Evolutionary conservation across 1,139 yeast genomes (phyloP), one percentile per base, ranked within the genome.

Genomic region (Hemisphaericaspora subhashii): DNA sequence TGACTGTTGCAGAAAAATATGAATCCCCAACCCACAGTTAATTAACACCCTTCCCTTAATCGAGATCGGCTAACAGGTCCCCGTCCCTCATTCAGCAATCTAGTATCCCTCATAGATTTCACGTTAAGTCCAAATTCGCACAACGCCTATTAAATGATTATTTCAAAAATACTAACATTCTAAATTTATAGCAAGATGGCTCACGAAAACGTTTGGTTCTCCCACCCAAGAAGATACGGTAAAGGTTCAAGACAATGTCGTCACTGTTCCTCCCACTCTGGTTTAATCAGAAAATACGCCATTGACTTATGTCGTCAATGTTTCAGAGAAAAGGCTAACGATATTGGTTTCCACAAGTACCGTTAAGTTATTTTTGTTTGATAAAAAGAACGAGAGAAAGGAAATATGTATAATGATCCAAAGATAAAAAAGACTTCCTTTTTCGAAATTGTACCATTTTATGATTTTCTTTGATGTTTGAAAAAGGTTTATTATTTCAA

Each of bases 211-310:
- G 96, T 92, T 83, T 94, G 98, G 98, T 92, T 77, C 85, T 90
- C 98, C 77, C 98, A 92, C 96, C 98, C 98, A 83, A 89, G 98
- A 87, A 90, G 86, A 78, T 90, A 83, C 88, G 98, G 98, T 79
- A 94, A 94, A 88, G 99, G 99, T 80, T 87, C 98, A 68, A 96
- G 99, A 83, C 94, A 86, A 79, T 90, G 98, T 83, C 95, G 98
- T 79, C 90, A 90, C 80, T 90, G 98, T 74, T 83, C 96, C 62
- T 86, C 96, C 76, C 97, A 92, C 92, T 76, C 89, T 65, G 98
- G 98, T 83, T 88, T 94, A 75, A 88, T 94, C 84, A 90, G 99
- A 87, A 94, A 94, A 84, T 94, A 94, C 94, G 98, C 95, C 70
- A 81, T 94, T 71, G 86, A 88, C 89, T 83, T 94, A 83, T 92